Percentiles rank a stretch among this genome's conserved stretches.
Conservation (phyloP, 352 stramenopile species). For the Poterioochromonas sp. region DNA sequence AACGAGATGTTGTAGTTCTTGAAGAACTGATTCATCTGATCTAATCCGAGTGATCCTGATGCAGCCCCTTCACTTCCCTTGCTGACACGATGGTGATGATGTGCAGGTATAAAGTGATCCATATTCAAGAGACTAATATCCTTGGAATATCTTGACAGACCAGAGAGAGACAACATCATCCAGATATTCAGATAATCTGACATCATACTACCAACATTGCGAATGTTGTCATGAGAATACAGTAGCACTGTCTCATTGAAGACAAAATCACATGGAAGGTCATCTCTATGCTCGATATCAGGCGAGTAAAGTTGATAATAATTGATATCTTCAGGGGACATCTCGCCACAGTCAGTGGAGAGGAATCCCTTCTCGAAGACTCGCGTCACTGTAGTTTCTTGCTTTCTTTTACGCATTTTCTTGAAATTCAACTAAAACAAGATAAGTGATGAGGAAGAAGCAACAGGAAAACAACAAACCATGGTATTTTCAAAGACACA, state of each 20-base stretch:
- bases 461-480: not conserved
- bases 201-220: not conserved
- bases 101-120: no score
- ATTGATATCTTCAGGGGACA: constrained; percentile 3
- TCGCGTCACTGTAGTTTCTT: not conserved
- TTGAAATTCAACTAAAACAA: constrained; percentile 2
- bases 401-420: not conserved
- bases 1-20: constrained; percentile 3
- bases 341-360: constrained; percentile 13
- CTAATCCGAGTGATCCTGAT: not conserved
- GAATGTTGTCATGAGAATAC: constrained; percentile 29
- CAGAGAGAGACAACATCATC: not conserved
- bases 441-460: not conserved
- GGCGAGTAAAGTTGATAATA: not conserved
- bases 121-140: constrained; percentile 28
- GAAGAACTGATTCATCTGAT: constrained; percentile 7
- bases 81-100: no score
- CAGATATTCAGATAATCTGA: constrained; percentile 31
- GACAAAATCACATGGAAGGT: constrained; percentile 13
- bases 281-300: not conserved
- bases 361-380: not conserved
- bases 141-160: not conserved
- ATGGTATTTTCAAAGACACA: constrained; percentile 26
- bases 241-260: constrained; percentile 27
- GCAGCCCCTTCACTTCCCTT: no score